Conservation (phyloP, 495 filamentous ascomycete species). For the Terfezia boudieri region DNA sequence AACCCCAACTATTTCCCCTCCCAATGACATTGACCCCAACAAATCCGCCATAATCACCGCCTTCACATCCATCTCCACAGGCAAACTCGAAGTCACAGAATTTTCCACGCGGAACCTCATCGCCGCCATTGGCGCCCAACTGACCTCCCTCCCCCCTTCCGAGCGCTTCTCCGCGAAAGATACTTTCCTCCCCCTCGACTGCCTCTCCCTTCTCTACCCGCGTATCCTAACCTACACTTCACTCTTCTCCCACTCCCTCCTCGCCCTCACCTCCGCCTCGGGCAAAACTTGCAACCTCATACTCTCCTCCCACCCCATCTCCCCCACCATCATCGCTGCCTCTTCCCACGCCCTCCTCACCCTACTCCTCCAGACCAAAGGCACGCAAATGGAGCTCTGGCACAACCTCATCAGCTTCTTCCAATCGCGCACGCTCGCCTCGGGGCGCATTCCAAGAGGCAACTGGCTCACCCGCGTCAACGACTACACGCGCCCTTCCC, state of each 20-base stretch:
- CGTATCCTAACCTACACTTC: slow-evolving; percentile 62
- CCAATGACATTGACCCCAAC: slow-evolving; percentile 8
- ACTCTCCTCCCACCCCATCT: slow-evolving; percentile 44
- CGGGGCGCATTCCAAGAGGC: slow-evolving; percentile 50
- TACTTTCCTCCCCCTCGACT: slow-evolving; percentile 71
- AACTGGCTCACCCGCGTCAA: slow-evolving; percentile 40
- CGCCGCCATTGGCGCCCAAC: slow-evolving; percentile 55
- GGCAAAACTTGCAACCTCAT: slow-evolving; percentile 44
- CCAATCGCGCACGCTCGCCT: slow-evolving; percentile 40
- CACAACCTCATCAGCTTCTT: slow-evolving; percentile 43
- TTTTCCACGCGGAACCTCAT: slow-evolving; percentile 42
- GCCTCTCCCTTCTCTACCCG: slow-evolving; percentile 54
- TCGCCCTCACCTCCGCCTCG: slow-evolving; percentile 76
- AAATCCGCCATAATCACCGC: slow-evolving; percentile 11
- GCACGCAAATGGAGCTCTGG: slow-evolving; percentile 26
- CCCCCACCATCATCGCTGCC: slow-evolving; percentile 65
- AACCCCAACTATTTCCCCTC: slow-evolving; percentile 1
- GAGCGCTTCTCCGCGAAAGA: slow-evolving; percentile 54
- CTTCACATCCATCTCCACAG: not conserved
- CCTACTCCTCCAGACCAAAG: slow-evolving; percentile 32
- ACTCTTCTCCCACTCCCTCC: slow-evolving; percentile 57
- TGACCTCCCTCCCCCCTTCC: slow-evolving; percentile 44
- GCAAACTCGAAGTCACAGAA: slow-evolving; percentile 8
- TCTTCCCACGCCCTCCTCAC: slow-evolving; percentile 49
- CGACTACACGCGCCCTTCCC: slow-evolving; percentile 33